Evolutionary conservation across 2,329 filamentous ascomycete genomes (phyloP).

Genomic region (Sporothrix curviconia): DNA sequence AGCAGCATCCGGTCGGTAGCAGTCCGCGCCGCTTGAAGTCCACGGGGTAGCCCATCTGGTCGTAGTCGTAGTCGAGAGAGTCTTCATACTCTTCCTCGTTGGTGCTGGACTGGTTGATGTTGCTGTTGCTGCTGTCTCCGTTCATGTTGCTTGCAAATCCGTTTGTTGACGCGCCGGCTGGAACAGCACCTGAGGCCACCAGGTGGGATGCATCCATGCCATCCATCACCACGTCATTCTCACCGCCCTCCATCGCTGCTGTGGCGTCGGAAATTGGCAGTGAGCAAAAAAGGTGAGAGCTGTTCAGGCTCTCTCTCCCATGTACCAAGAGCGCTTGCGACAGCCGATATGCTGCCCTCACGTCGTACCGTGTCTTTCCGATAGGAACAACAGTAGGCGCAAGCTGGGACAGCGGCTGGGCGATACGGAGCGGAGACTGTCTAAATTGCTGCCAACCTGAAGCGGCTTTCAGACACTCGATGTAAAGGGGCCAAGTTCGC

Average conservation of each 20-base stretch:
- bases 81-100: conserved; percentile 41
- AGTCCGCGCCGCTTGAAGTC: conserved; percentile 39
- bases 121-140: conserved; percentile 2
- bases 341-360: not conserved
- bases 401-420: too few relatives aligned
- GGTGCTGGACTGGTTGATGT: conserved; percentile 22
- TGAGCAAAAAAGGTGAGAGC: not conserved
- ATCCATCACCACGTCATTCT: conserved; percentile 22
- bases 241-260: conserved; percentile 10
- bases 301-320: conserved; percentile 8
- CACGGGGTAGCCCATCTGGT: conserved; percentile 24
- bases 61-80: conserved; percentile 28
- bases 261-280: not conserved
- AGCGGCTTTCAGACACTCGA: too few relatives aligned
- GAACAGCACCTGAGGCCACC: not conserved
- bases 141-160: not conserved
- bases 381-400: too few relatives aligned
- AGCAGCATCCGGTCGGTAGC: conserved; percentile 71
- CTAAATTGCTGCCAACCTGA: too few relatives aligned
- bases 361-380: too few relatives aligned
- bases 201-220: conserved; percentile 11
- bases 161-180: not conserved
- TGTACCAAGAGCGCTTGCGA: not conserved
- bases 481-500: too few relatives aligned
- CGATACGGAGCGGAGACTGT: too few relatives aligned